A percentile compares a stretch with the other conserved stretches of the same genome.
Evolutionary conservation across 1,284 basidiomycete genomes (phyloP).

Genomic region (Apiotrichum veenhuisii): DNA sequence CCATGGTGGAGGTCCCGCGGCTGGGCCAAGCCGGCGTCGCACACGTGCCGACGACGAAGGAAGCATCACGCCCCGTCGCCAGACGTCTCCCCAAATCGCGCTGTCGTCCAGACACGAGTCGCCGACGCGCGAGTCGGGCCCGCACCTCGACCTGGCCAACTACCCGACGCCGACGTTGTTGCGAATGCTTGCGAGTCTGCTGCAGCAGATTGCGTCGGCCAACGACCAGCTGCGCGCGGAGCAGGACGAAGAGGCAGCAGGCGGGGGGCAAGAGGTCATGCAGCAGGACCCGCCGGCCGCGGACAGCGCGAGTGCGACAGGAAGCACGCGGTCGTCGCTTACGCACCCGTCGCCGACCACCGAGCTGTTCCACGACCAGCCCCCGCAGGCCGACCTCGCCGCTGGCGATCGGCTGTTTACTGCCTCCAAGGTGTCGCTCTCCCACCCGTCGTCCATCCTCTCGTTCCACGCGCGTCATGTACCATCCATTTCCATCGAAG

Average conservation of each 20-base stretch:
- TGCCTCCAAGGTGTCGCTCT: constrained; percentile 72
- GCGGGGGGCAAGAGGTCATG: constrained; percentile 9
- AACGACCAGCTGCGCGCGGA: constrained; percentile 64
- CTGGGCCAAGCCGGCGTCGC: constrained; percentile 18
- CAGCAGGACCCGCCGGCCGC: constrained; percentile 9
- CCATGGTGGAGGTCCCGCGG: constrained; percentile 2
- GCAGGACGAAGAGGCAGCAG: constrained; percentile 25
- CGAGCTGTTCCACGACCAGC: constrained; percentile 32
- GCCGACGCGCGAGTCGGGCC: constrained; percentile 12
- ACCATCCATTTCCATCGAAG: constrained; percentile 89
- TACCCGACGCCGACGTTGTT: constrained; percentile 65
- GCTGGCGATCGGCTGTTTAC: constrained; percentile 48
- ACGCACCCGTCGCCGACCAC: constrained; percentile 34
- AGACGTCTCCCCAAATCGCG: constrained; percentile 21
- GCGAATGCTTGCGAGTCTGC: constrained; percentile 78
- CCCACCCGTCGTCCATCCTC: constrained; percentile 74
- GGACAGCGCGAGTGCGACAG: constrained; percentile 8
- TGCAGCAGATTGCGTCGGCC: constrained; percentile 85
- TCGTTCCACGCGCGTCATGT: constrained; percentile 95
- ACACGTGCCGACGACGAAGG: background rate
- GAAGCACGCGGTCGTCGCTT: constrained; percentile 7
- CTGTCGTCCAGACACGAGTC: constrained; percentile 17
- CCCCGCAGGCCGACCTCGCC: constrained; percentile 49
- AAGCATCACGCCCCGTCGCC: constrained; percentile 9
- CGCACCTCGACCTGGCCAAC: constrained; percentile 55